phyloP scores from a whole-genome alignment of 768 basidiomycete genomes.

The Infundibulicybe gibba region DNA sequence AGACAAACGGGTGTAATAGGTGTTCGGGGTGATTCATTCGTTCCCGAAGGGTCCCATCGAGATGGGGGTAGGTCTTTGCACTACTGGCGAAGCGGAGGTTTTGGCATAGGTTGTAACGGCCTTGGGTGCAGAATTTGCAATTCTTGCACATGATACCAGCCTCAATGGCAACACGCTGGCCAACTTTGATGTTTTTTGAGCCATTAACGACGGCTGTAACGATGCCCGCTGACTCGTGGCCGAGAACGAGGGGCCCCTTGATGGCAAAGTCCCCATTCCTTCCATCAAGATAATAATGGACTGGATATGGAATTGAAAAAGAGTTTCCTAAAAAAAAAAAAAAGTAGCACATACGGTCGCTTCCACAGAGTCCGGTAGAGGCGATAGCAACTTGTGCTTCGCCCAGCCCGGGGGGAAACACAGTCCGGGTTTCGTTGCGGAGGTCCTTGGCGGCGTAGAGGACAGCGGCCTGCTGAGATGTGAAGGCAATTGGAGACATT shows the following conservation, averaged over 20 bases:
- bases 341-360: slow-evolving; percentile 53
- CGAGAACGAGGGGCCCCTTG: slow-evolving; percentile 83
- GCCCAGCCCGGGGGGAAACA: slow-evolving; percentile 67
- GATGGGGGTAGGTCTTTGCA: slow-evolving; percentile 90
- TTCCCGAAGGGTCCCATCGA: slow-evolving; percentile 87
- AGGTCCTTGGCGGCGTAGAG: slow-evolving; percentile 84
- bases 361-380: slow-evolving; percentile 90
- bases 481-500: slow-evolving; percentile 43
- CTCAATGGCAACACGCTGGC: slow-evolving; percentile 92
- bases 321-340: slow-evolving; percentile 2
- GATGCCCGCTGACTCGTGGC: slow-evolving; percentile 90
- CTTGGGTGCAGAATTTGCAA: slow-evolving; percentile 66
- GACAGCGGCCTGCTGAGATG: slow-evolving; percentile 68
- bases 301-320: slow-evolving; percentile 31
- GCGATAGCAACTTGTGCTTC: slow-evolving; percentile 79
- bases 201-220: slow-evolving; percentile 80
- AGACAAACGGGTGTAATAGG: slow-evolving; percentile 81
- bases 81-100: slow-evolving; percentile 85
- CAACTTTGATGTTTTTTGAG: slow-evolving; percentile 58
- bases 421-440: slow-evolving; percentile 67
- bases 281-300: slow-evolving; percentile 88
- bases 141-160: slow-evolving; percentile 85
- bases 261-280: slow-evolving; percentile 92
- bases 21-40: slow-evolving; percentile 87
- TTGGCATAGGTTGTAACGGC: slow-evolving; percentile 92